phyloP scores from a whole-genome alignment of 768 basidiomycete genomes.

The Hericium erinaceus region DNA sequence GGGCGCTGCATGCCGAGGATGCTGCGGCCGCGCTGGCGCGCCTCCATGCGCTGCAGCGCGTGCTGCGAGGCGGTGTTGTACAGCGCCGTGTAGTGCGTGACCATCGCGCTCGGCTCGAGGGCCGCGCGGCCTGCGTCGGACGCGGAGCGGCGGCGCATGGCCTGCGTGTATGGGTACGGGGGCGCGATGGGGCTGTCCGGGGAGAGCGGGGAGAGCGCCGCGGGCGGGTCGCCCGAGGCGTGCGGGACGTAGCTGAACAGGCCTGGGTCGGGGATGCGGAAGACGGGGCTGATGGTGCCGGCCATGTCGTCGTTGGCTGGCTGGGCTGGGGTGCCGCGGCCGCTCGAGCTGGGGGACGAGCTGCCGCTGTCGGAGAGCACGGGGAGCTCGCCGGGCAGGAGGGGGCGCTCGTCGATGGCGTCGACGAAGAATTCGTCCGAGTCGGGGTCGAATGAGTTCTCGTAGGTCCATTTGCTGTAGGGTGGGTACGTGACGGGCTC shows the following conservation, averaged over 20 bases:
- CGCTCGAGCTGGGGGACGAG: conserved; percentile 12
- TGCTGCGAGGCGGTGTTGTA: neutral
- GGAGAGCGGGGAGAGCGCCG: neutral
- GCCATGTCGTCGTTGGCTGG: neutral
- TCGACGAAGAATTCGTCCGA: conserved; percentile 16
- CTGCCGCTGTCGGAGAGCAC: conserved; percentile 6
- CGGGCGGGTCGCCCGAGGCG: neutral
- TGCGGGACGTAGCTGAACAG: conserved; percentile 3
- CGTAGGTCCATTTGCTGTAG: conserved; percentile 13
- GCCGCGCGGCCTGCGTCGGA: conserved; percentile 1
- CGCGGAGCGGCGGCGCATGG: neutral
- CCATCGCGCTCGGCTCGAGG: neutral
- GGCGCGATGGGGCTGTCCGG: neutral
- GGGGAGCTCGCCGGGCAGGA: conserved; percentile 10
- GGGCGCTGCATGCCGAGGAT: neutral
- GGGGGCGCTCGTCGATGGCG: conserved; percentile 12
- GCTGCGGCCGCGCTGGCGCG: neutral
- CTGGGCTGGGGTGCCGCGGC: conserved; percentile 6
- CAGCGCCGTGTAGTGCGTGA: conserved; percentile 9
- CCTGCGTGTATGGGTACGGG: neutral
- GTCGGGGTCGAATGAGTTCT: conserved; percentile 16
- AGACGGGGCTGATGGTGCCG: neutral
- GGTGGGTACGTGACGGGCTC: conserved; percentile 6
- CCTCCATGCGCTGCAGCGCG: conserved; percentile 2
- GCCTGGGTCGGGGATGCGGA: neutral